These are phyloP conservation scores for Mercurialis annua DNA, from an alignment of 345 rosid genomes.

Conservation along the genomic window DNA sequence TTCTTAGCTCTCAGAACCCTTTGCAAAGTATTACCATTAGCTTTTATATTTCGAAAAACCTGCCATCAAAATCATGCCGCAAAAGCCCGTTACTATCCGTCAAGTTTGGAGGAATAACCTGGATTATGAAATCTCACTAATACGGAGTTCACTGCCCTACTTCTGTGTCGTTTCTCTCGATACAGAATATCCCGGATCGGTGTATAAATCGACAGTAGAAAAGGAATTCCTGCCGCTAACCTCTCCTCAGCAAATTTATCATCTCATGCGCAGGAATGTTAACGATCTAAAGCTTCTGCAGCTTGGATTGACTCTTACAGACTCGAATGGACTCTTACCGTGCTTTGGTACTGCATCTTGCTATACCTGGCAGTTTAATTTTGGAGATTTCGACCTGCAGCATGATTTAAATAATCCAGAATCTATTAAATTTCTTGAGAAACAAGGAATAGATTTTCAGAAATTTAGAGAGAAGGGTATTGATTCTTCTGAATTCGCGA, in stretches of 20 bases:
- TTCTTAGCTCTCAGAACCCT: too few relatives aligned
- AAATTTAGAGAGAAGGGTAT: slow-evolving; percentile 2
- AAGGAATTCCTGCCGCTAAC: not conserved
- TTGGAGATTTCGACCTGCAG: not conserved
- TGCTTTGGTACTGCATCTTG: not conserved
- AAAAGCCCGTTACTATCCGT: not conserved
- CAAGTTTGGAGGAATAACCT: not conserved
- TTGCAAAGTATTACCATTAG: too few relatives aligned
- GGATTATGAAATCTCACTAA: not conserved
- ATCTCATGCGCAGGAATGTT: not conserved
- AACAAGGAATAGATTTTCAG: not conserved
- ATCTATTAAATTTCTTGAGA: not conserved
- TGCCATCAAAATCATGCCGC: too few relatives aligned
- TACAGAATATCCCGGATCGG: not conserved
- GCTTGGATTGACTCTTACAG: not conserved
- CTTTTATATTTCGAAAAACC: too few relatives aligned
- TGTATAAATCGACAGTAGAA: not conserved
- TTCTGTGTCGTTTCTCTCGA: not conserved
- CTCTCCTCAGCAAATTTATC: not conserved
- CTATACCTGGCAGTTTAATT: not conserved
- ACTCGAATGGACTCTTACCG: not conserved
- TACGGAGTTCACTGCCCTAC: not conserved
- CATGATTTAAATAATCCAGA: not conserved
- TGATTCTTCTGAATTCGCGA: not conserved
- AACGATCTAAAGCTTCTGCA: not conserved